Conservation (phyloP, 495 filamentous ascomycete species). For the Penicillium coprophilum region DNA sequence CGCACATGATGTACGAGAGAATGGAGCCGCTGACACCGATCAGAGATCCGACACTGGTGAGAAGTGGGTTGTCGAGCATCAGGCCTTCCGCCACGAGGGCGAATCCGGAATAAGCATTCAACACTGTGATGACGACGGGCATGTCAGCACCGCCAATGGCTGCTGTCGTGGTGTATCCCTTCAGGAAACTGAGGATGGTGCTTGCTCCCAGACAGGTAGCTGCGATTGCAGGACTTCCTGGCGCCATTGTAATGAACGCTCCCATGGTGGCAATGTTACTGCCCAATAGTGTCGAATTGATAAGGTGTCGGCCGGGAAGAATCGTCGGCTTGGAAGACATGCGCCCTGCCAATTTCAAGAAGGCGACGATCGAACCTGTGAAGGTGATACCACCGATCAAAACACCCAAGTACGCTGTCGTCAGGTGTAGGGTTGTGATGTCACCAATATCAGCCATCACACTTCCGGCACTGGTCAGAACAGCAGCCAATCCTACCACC, state of each 20-base stretch:
- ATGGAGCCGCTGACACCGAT: constrained; percentile 82
- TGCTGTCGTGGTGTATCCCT: constrained; percentile 78
- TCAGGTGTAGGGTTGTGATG: constrained; percentile 70
- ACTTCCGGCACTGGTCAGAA: constrained; percentile 78
- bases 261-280: constrained; percentile 77
- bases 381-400: constrained; percentile 80
- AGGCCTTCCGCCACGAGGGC: constrained; percentile 80
- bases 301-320: constrained; percentile 64
- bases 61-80: constrained; percentile 80
- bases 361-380: constrained; percentile 79
- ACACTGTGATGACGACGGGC: constrained; percentile 82
- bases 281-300: constrained; percentile 69
- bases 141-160: constrained; percentile 85
- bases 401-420: constrained; percentile 76
- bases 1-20: constrained; percentile 78
- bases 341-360: constrained; percentile 72
- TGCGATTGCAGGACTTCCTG: constrained; percentile 69
- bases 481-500: constrained; percentile 77
- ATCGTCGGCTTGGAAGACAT: constrained; percentile 73
- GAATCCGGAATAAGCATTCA: constrained; percentile 84
- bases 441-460: constrained; percentile 67
- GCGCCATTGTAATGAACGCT: constrained; percentile 72
- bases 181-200: constrained; percentile 71
- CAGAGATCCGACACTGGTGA: constrained; percentile 75
- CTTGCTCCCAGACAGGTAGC: constrained; percentile 71